Evolutionary conservation across 202 grass and related monocot species (phyloP).

Genomic region (Setaria viridis): DNA sequence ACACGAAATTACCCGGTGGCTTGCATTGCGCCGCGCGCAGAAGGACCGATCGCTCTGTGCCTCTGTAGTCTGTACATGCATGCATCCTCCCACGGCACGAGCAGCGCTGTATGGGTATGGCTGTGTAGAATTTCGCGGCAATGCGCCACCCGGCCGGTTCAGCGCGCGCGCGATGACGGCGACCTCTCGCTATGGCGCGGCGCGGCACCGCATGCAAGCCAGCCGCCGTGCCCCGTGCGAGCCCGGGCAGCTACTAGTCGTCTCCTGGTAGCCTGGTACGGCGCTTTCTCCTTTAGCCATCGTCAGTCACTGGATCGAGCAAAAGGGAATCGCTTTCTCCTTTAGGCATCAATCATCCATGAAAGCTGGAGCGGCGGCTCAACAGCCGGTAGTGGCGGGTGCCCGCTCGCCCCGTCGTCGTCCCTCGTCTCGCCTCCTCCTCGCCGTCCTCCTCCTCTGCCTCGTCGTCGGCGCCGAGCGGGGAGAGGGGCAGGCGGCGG

Average conservation of each 20-base stretch:
- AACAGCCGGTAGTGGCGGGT: neutral
- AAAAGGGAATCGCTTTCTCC: neutral
- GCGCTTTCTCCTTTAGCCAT: neutral
- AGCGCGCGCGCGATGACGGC: neutral
- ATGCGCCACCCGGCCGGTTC: neutral
- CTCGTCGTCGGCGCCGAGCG: neutral
- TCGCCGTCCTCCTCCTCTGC: neutral
- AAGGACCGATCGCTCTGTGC: neutral
- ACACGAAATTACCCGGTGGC: conserved; percentile 1
- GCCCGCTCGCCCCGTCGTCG: neutral
- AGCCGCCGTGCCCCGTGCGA: neutral
- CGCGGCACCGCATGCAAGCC: neutral
- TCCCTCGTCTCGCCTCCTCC: neutral
- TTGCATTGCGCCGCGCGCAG: neutral
- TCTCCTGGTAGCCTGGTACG: neutral
- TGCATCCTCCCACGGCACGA: no score
- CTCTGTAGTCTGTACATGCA: no score
- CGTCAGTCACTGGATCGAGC: neutral
- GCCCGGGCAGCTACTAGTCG: neutral
- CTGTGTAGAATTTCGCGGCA: neutral
- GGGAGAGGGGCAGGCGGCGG: neutral
- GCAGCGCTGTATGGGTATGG: neutral
- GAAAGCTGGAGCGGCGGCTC: conserved; percentile 25
- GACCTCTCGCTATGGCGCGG: neutral
- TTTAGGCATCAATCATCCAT: neutral